These are phyloP conservation scores for Plasmodium chabaudi DNA, from an alignment of 169 alveolate species.

Conservation along the genomic window DNA sequence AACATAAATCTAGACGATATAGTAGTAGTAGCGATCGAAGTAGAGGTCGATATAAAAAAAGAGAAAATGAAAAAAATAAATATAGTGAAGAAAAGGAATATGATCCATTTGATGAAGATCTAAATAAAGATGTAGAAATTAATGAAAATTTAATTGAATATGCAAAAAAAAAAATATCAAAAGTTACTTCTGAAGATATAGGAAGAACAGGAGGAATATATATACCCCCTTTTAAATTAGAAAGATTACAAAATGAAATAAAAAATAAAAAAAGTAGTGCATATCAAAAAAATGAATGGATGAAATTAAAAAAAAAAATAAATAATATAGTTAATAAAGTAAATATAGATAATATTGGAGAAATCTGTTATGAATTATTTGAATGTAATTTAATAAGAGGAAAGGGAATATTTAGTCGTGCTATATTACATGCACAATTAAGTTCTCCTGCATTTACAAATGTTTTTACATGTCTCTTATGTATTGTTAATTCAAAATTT, in stretches of 20 bases:
- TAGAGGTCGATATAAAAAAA: not conserved
- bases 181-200: slow-evolving; percentile 76
- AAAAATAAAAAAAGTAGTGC: slow-evolving; percentile 91
- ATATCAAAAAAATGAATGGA: slow-evolving; percentile 98
- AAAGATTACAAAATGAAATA: slow-evolving; percentile 92
- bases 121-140: slow-evolving; percentile 53
- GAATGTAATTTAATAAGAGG: slow-evolving; percentile 98
- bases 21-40: not conserved
- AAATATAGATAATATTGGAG: slow-evolving; percentile 90
- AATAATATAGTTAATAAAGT: slow-evolving; percentile 97
- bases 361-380: slow-evolving; percentile 92
- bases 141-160: slow-evolving; percentile 79
- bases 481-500: slow-evolving; percentile 97
- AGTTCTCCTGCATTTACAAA: slow-evolving; percentile 98
- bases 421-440: slow-evolving; percentile 97
- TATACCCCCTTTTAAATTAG: slow-evolving; percentile 97
- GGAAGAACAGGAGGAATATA: slow-evolving; percentile 96
- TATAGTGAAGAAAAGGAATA: slow-evolving; percentile 3
- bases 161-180: slow-evolving; percentile 77
- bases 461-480: slow-evolving; percentile 96
- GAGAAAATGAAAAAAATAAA: not conserved
- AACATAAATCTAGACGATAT: too few relatives aligned
- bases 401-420: slow-evolving; percentile 96
- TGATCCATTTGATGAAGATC: slow-evolving; percentile 49
- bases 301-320: slow-evolving; percentile 94